phyloP scores from a whole-genome alignment of 1,139 yeast species.

The Candida mesenterica region DNA sequence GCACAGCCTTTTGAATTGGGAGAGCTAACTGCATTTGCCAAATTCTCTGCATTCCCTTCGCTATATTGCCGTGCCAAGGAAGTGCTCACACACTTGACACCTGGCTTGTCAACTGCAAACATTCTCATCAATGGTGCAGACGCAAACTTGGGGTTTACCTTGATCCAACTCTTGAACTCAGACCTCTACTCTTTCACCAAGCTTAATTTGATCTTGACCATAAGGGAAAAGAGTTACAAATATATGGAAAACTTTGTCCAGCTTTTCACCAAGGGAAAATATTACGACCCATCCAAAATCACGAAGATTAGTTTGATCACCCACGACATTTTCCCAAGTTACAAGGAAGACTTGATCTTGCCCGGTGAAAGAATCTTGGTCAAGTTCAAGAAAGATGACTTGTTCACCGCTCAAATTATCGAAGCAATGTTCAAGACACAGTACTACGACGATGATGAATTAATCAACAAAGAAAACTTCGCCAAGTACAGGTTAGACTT shows the following conservation, averaged over 20 bases:
- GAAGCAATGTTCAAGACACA: slow-evolving; percentile 30
- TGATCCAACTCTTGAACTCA: slow-evolving; percentile 33
- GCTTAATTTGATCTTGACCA: slow-evolving; percentile 33
- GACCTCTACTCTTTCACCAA: slow-evolving; percentile 20
- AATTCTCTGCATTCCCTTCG: slow-evolving; percentile 34
- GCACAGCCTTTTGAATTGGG: slow-evolving; percentile 3
- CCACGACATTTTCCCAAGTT: slow-evolving; percentile 27
- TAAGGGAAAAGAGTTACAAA: slow-evolving; percentile 25
- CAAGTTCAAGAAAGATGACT: slow-evolving; percentile 40
- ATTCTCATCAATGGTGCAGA: slow-evolving; percentile 47
- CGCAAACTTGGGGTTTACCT: slow-evolving; percentile 37
- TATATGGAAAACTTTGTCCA: slow-evolving; percentile 25
- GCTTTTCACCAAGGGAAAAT: slow-evolving; percentile 21
- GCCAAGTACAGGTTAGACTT: slow-evolving; percentile 35
- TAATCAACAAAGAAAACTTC: slow-evolving; percentile 22
- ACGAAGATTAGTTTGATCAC: slow-evolving; percentile 29
- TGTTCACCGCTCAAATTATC: slow-evolving; percentile 40
- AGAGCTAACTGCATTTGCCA: slow-evolving; percentile 33
- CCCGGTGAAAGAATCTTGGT: slow-evolving; percentile 38
- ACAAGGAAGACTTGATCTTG: slow-evolving; percentile 34
- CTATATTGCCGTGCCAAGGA: slow-evolving; percentile 42
- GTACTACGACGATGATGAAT: slow-evolving; percentile 19
- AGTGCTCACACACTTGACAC: slow-evolving; percentile 28
- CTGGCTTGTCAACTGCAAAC: slow-evolving; percentile 19
- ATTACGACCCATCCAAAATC: slow-evolving; percentile 21